Conservation (phyloP, 2,329 filamentous ascomycete genomes). For the Alternaria viburni region DNA sequence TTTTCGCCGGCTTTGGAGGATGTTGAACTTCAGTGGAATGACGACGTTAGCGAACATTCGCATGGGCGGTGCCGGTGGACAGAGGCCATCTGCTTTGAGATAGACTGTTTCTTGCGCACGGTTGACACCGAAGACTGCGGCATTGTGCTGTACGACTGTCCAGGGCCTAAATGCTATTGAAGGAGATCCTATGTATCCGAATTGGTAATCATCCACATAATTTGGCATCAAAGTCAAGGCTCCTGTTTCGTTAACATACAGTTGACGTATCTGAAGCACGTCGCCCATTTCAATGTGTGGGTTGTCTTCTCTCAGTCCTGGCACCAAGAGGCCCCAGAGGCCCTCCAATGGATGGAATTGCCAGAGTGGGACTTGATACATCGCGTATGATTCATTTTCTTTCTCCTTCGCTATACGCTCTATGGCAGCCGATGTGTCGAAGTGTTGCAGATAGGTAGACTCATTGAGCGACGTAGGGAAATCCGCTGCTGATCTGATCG, state of each 20-base stretch:
- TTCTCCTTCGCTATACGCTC: constrained; percentile 25
- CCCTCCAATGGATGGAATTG: neutral
- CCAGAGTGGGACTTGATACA: constrained; percentile 26
- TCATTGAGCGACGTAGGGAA: neutral
- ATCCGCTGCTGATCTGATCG: neutral
- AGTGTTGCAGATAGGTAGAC: constrained; percentile 23
- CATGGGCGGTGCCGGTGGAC: neutral
- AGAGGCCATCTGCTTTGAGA: constrained; percentile 24
- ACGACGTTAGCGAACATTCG: constrained; percentile 31
- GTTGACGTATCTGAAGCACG: constrained; percentile 38
- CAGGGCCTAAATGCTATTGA: constrained; percentile 10
- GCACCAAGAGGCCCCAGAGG: constrained; percentile 29
- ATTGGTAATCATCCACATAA: neutral
- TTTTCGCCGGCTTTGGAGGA: constrained; percentile 11
- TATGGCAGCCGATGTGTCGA: constrained; percentile 13
- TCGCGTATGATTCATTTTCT: constrained; percentile 25
- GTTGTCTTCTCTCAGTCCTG: constrained; percentile 41
- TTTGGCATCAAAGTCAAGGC: constrained; percentile 11
- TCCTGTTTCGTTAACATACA: constrained; percentile 25
- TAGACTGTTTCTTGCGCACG: constrained; percentile 31
- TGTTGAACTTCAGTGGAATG: constrained; percentile 26
- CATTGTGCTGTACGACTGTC: constrained; percentile 29
- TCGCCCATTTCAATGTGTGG: constrained; percentile 43
- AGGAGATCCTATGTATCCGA: neutral
- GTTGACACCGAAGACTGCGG: constrained; percentile 30